phyloP scores from a whole-genome alignment of 768 basidiomycete genomes.

The Tulasnella sp. region DNA sequence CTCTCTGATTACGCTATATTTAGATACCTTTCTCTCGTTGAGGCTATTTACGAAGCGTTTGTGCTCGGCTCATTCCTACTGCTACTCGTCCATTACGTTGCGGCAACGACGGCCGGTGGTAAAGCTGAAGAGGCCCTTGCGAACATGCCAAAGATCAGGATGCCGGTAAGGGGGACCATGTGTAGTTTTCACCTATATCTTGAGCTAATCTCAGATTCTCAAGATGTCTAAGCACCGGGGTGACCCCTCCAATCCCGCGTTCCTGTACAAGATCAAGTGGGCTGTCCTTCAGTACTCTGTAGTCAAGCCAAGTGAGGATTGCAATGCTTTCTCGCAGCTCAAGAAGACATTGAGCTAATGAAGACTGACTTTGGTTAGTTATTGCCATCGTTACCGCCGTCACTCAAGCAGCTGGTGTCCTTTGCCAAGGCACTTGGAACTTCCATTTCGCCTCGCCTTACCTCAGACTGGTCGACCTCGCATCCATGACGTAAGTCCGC shows the following conservation, averaged over 20 bases:
- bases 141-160: conserved; percentile 59
- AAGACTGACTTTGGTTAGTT: conserved; percentile 25
- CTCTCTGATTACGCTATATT: neutral
- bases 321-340: neutral
- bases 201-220: neutral
- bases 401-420: conserved; percentile 52
- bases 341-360: neutral
- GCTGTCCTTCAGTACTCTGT: conserved; percentile 82
- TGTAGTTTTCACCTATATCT: neutral
- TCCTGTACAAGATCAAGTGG: conserved; percentile 86
- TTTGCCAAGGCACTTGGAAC: conserved; percentile 54
- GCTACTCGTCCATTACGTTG: conserved; percentile 76
- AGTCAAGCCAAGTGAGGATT: conserved; percentile 39
- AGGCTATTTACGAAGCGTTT: conserved; percentile 46
- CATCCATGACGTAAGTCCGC: conserved; percentile 57
- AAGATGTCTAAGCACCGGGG: conserved; percentile 77
- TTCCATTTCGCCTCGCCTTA: conserved; percentile 56
- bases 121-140: conserved; percentile 54
- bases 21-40: conserved; percentile 39
- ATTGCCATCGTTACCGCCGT: conserved; percentile 69
- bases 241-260: conserved; percentile 77
- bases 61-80: conserved; percentile 83
- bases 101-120: conserved; percentile 52
- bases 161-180: conserved; percentile 41
- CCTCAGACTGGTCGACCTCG: conserved; percentile 59